These are phyloP conservation scores for Penicillium parvum DNA, from an alignment of 495 filamentous ascomycete genomes.

Conservation along the genomic window DNA sequence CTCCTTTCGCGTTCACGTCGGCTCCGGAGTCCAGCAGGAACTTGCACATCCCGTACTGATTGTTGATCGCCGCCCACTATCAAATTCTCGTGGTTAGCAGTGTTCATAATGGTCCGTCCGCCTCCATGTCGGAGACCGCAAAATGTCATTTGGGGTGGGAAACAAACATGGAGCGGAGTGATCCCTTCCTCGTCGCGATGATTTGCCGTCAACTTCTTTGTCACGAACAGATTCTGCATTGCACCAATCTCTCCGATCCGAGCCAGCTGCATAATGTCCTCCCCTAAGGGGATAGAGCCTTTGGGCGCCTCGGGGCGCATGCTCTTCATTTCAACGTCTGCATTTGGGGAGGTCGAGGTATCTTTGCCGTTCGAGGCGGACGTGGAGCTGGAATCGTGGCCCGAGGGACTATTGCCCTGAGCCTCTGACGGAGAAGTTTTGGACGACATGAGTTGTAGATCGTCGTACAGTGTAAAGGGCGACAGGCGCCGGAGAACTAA, in stretches of 20 bases:
- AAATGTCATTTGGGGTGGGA: background rate
- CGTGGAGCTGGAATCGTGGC: slow-evolving; percentile 24
- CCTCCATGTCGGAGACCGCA: background rate
- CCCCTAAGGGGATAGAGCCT: slow-evolving; percentile 55
- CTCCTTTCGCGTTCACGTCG: slow-evolving; percentile 90
- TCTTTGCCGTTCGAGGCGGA: slow-evolving; percentile 50
- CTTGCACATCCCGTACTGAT: slow-evolving; percentile 93
- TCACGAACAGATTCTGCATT: slow-evolving; percentile 85
- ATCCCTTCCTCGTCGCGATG: slow-evolving; percentile 88
- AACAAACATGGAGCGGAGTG: slow-evolving; percentile 85
- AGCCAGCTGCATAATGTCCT: slow-evolving; percentile 95
- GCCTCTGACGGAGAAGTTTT: slow-evolving; percentile 25
- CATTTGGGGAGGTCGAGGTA: slow-evolving; percentile 54
- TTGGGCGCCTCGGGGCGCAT: slow-evolving; percentile 47
- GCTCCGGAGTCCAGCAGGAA: slow-evolving; percentile 87
- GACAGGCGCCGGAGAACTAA: slow-evolving; percentile 3
- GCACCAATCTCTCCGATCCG: slow-evolving; percentile 77
- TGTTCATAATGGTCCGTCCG: background rate
- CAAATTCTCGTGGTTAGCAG: slow-evolving; percentile 11
- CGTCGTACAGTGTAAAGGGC: slow-evolving; percentile 2
- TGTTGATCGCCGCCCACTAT: slow-evolving; percentile 99
- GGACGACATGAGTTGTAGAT: slow-evolving; percentile 25
- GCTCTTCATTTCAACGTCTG: slow-evolving; percentile 64
- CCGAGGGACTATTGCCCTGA: slow-evolving; percentile 24
- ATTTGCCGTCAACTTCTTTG: slow-evolving; percentile 70